A percentile compares a stretch with the other conserved stretches of the same genome.
Evolutionary conservation across 2,329 filamentous ascomycete species (phyloP).

Genomic region (Beauveria scarabaeidicola): DNA sequence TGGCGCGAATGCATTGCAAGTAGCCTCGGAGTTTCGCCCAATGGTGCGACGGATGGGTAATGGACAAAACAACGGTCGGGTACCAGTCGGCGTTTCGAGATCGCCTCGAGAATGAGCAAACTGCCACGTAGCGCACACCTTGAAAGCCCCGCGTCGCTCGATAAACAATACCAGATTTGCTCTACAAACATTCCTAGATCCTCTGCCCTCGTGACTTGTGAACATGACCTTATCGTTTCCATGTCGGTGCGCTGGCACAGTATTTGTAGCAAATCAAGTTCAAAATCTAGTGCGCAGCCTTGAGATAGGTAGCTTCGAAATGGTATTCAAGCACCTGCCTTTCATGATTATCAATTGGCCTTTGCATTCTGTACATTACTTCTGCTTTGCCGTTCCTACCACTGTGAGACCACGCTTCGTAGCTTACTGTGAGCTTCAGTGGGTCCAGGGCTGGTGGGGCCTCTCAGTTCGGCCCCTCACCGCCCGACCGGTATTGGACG

Average conservation of each 20-base stretch:
- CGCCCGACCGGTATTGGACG: conserved; percentile 14
- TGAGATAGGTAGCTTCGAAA: neutral
- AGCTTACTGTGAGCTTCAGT: neutral
- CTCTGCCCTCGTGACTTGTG: conserved; percentile 6
- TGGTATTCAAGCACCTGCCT: too few relatives aligned
- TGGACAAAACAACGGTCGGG: conserved; percentile 12
- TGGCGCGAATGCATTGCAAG: conserved; percentile 1
- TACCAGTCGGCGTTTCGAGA: conserved; percentile 11
- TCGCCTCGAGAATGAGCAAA: conserved; percentile 9
- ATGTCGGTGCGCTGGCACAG: neutral
- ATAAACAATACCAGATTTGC: conserved; percentile 12
- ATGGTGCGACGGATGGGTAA: conserved; percentile 13
- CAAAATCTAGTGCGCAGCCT: neutral
- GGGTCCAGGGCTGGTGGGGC: conserved; percentile 8
- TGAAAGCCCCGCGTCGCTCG: conserved; percentile 10
- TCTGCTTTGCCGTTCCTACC: neutral
- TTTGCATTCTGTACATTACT: neutral
- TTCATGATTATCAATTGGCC: too few relatives aligned
- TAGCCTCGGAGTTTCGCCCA: conserved; percentile 11
- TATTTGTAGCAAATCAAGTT: too few relatives aligned
- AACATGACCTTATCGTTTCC: neutral
- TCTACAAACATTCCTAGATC: neutral
- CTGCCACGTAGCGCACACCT: conserved; percentile 9
- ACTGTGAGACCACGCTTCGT: neutral
- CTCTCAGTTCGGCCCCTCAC: conserved; percentile 8